A percentile compares a stretch with the other conserved stretches of the same genome.
phyloP scores from a whole-genome alignment of 768 basidiomycete genomes.

The Suillus weaverae region DNA sequence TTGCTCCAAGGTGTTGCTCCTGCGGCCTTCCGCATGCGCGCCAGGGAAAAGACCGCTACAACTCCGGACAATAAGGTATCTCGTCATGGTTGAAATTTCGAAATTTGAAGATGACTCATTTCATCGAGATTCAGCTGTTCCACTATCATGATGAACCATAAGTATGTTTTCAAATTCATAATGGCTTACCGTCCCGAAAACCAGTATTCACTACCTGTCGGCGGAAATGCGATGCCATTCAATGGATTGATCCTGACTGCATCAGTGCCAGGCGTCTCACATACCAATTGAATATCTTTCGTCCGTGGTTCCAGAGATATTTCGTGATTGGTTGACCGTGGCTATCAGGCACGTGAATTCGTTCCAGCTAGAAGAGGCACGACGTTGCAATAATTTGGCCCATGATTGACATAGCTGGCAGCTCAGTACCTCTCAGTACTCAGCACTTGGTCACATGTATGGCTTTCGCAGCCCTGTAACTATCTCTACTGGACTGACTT shows the following conservation, averaged over 20 bases:
- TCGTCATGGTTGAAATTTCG: not conserved
- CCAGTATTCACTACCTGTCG: not conserved
- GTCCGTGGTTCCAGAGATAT: not conserved
- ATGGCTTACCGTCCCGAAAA: not conserved
- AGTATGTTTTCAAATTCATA: not conserved
- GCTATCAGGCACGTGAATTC: not conserved
- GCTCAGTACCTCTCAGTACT: not conserved
- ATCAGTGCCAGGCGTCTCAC: not conserved
- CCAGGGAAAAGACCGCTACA: not conserved
- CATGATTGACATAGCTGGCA: not conserved
- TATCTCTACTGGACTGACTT: not conserved
- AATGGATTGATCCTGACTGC: not conserved
- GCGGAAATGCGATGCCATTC: not conserved
- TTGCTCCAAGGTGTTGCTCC: not conserved
- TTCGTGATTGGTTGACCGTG: not conserved
- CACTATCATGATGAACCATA: not conserved
- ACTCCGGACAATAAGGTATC: slow-evolving; percentile 2
- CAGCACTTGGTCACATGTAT: not conserved
- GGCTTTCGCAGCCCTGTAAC: not conserved
- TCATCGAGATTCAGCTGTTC: not conserved
- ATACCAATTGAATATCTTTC: not conserved
- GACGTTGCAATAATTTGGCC: not conserved
- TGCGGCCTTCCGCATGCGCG: not conserved
- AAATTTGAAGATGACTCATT: not conserved
- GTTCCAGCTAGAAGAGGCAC: not conserved